These are phyloP conservation scores for Plasmodium gaboni DNA, from an alignment of 169 alveolate genomes.

Conservation along the genomic window DNA sequence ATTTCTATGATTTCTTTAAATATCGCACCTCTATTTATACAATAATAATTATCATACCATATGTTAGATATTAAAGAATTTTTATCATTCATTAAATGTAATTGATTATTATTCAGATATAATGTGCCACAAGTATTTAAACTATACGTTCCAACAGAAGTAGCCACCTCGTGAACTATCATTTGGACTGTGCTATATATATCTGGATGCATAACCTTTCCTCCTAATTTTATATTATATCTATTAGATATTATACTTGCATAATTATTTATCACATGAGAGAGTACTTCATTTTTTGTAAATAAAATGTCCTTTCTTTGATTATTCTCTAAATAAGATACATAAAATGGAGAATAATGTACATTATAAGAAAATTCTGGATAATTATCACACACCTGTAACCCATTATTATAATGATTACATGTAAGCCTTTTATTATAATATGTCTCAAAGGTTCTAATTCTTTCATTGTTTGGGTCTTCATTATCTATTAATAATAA, in stretches of 20 bases:
- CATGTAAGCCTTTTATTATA: conserved; percentile 8
- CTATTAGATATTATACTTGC: conserved; percentile 14
- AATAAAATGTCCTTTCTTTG: conserved; percentile 66
- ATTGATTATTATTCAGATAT: conserved; percentile 27
- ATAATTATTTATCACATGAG: conserved; percentile 9
- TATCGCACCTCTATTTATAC: conserved; percentile 41
- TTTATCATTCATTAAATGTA: conserved; percentile 29
- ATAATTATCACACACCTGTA: conserved; percentile 20
- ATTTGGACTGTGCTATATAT: conserved; percentile 16
- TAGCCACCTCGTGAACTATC: conserved; percentile 37
- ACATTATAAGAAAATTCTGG: conserved; percentile 11
- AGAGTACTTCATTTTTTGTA: conserved; percentile 14
- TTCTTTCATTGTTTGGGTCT: neutral
- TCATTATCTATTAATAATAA: neutral
- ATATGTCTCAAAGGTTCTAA: neutral
- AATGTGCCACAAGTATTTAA: conserved; percentile 22
- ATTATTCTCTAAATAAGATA: conserved; percentile 59
- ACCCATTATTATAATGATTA: conserved; percentile 37
- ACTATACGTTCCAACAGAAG: conserved; percentile 29
- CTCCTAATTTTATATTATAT: conserved; percentile 27
- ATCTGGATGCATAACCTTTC: conserved; percentile 40
- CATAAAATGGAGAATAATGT: conserved; percentile 32
- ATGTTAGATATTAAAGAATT: conserved; percentile 48
- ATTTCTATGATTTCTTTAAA: conserved; percentile 16
- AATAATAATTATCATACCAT: conserved; percentile 22